These are phyloP conservation scores for Starmerella bacillaris DNA, from an alignment of 805 yeast genomes.

Conservation along the genomic window DNA sequence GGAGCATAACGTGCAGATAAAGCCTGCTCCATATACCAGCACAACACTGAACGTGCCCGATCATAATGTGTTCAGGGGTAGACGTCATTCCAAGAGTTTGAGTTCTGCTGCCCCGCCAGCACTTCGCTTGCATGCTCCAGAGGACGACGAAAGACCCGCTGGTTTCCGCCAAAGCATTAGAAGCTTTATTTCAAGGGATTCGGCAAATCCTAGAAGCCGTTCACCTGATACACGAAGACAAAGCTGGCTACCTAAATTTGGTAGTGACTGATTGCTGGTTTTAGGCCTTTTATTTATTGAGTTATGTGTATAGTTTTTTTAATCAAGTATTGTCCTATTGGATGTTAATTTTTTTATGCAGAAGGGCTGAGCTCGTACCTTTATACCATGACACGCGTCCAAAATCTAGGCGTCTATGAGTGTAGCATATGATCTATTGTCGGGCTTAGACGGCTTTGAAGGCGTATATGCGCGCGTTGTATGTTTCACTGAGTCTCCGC, in stretches of 20 bases:
- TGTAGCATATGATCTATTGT: too few species aligned
- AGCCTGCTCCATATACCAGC: not conserved
- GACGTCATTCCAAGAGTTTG: conserved; percentile 20
- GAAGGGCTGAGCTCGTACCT: too few species aligned
- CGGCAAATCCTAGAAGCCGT: conserved; percentile 5
- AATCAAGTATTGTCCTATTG: too few species aligned
- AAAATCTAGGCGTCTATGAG: too few species aligned
- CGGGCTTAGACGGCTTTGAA: too few species aligned
- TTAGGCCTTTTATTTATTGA: too few species aligned
- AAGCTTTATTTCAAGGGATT: not conserved
- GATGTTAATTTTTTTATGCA: too few species aligned
- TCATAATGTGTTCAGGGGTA: conserved; percentile 5
- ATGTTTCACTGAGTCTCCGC: too few species aligned
- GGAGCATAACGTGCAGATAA: conserved; percentile 16
- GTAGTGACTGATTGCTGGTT: not conserved
- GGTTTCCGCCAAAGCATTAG: conserved; percentile 5
- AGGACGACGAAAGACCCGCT: conserved; percentile 4
- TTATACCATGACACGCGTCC: too few species aligned
- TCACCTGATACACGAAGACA: conserved; percentile 1
- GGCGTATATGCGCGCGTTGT: too few species aligned
- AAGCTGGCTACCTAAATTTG: not conserved
- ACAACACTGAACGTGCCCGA: conserved; percentile 1
- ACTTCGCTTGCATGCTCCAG: conserved; percentile 1
- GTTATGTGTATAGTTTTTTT: too few species aligned
- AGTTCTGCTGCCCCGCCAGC: conserved; percentile 17